Evolutionary conservation across 768 basidiomycete genomes (phyloP).

Genomic region (Pulveroboletus sp.): DNA sequence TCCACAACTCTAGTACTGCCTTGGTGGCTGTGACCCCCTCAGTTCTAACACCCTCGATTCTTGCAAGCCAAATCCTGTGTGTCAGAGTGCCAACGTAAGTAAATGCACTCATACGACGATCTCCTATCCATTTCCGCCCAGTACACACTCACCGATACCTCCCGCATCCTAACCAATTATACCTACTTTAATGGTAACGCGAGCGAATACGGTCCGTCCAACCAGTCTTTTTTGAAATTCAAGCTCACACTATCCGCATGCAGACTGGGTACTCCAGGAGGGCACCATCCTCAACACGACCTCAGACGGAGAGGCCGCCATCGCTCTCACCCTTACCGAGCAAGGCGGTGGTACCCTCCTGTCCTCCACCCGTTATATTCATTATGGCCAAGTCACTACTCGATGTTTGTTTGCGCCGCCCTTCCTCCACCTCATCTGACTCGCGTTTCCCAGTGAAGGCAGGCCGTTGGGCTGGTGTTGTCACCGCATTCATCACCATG

Average conservation of each 20-base stretch:
- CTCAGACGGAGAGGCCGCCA: constrained; percentile 53
- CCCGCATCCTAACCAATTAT: constrained; percentile 62
- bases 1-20: constrained; percentile 60
- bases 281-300: constrained; percentile 67
- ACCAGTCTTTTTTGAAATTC: background rate
- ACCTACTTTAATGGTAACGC: constrained; percentile 75
- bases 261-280: constrained; percentile 71
- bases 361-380: constrained; percentile 76
- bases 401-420: constrained; percentile 37
- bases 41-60: constrained; percentile 60
- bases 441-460: constrained; percentile 57
- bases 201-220: constrained; percentile 54
- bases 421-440: background rate
- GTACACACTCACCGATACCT: constrained; percentile 64
- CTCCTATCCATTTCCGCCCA: constrained; percentile 22
- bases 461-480: constrained; percentile 75
- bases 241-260: background rate
- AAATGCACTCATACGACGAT: background rate
- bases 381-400: constrained; percentile 76
- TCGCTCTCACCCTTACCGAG: constrained; percentile 67
- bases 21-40: constrained; percentile 86
- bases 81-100: constrained; percentile 57
- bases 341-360: constrained; percentile 73
- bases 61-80: constrained; percentile 71
- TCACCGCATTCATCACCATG: constrained; percentile 87